A percentile compares a stretch with the other conserved stretches of the same genome.
phyloP scores from a whole-genome alignment of 345 rosid genomes.

The Cardamine resedifolia region DNA sequence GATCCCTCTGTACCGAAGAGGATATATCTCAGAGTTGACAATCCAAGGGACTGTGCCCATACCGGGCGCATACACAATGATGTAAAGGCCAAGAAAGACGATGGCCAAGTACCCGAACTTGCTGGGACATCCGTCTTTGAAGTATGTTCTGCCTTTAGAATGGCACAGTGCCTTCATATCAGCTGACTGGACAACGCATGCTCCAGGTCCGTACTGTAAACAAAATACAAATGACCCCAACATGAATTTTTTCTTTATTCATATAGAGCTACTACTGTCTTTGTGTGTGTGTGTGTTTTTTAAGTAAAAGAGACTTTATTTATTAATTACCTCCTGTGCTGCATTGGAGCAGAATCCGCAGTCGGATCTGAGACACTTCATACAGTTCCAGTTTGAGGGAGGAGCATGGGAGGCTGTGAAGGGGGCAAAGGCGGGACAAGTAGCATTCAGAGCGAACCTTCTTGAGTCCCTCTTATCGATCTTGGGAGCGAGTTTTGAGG shows the following conservation, averaged over 20 bases:
- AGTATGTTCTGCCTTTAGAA: slow-evolving; percentile 44
- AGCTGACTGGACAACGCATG: slow-evolving; percentile 49
- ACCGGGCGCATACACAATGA: slow-evolving; percentile 71
- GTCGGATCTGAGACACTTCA: slow-evolving; percentile 52
- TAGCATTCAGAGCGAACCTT: slow-evolving; percentile 53
- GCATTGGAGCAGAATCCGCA: slow-evolving; percentile 59
- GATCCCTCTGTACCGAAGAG: slow-evolving; percentile 67
- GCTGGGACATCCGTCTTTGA: slow-evolving; percentile 75
- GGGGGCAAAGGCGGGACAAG: slow-evolving; percentile 47
- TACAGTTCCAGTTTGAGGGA: slow-evolving; percentile 56
- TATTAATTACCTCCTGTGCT: slow-evolving; percentile 1
- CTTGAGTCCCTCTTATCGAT: slow-evolving; percentile 35
- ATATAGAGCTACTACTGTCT: neutral
- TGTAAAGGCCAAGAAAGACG: slow-evolving; percentile 60
- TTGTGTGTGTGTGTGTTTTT: neutral
- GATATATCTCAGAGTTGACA: slow-evolving; percentile 89
- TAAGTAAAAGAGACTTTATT: neutral
- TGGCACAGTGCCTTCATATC: slow-evolving; percentile 37
- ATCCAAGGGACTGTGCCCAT: slow-evolving; percentile 90
- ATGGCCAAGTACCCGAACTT: slow-evolving; percentile 65
- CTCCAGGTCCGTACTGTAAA: slow-evolving; percentile 62
- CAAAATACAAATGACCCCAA: neutral
- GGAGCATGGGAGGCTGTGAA: slow-evolving; percentile 26
- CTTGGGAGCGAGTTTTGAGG: slow-evolving; percentile 51
- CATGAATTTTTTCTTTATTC: too few relatives aligned